These are phyloP conservation scores for Trypethelium eluteriae DNA, from an alignment of 495 filamentous ascomycete genomes.

Conservation along the genomic window DNA sequence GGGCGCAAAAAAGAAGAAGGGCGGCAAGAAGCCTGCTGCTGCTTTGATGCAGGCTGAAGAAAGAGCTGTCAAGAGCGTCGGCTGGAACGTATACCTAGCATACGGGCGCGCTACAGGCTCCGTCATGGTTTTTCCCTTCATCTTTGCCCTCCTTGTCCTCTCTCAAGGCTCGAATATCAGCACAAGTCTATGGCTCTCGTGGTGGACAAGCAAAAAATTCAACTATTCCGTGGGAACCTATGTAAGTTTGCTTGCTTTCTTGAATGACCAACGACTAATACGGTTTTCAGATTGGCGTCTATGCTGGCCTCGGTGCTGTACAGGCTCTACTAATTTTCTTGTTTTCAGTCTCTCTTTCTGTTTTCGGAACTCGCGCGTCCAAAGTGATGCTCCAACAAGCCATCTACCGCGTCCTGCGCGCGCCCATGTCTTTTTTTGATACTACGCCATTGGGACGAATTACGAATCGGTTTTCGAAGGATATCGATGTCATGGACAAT, in stretches of 20 bases:
- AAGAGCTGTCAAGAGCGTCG: slow-evolving; percentile 68
- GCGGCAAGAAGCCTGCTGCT: slow-evolving; percentile 46
- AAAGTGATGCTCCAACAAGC: slow-evolving; percentile 79
- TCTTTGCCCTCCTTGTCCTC: slow-evolving; percentile 58
- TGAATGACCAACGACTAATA: slow-evolving; percentile 15
- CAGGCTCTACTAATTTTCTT: slow-evolving; percentile 77
- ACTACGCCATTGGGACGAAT: slow-evolving; percentile 95
- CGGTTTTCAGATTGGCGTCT: slow-evolving; percentile 60
- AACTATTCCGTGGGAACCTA: slow-evolving; percentile 59
- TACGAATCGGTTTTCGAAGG: slow-evolving; percentile 92
- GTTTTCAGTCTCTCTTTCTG: slow-evolving; percentile 59
- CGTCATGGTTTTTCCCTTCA: slow-evolving; percentile 57
- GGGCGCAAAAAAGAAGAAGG: slow-evolving; percentile 49
- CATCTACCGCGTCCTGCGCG: slow-evolving; percentile 70
- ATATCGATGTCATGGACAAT: slow-evolving; percentile 95
- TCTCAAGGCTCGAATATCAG: slow-evolving; percentile 77
- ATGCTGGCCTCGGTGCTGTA: slow-evolving; percentile 62
- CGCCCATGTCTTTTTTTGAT: slow-evolving; percentile 96
- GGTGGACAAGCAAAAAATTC: slow-evolving; percentile 75
- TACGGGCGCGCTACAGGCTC: slow-evolving; percentile 76
- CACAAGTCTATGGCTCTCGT: slow-evolving; percentile 87
- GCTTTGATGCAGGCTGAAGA: slow-evolving; percentile 90
- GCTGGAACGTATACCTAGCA: slow-evolving; percentile 72
- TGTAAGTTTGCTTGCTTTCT: slow-evolving; percentile 25
- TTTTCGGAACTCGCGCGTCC: slow-evolving; percentile 71